Percentiles rank a stretch among this genome's conserved stretches.
Evolutionary conservation across 2,329 filamentous ascomycete species (phyloP).

Genomic region (Claviceps sorghi): DNA sequence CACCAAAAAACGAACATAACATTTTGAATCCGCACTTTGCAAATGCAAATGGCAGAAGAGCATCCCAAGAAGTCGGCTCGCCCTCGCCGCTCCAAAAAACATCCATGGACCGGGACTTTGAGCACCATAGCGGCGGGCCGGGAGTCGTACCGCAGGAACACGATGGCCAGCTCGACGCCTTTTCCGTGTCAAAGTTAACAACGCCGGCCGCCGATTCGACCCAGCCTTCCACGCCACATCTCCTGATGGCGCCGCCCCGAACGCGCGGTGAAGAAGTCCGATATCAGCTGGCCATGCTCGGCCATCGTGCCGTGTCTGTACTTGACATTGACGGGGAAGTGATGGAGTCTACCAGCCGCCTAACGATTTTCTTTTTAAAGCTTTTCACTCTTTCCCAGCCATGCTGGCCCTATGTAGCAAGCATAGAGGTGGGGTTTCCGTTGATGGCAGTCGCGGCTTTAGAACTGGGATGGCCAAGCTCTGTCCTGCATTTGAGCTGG

Average conservation of each 20-base stretch:
- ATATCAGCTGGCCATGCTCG: slow-evolving; percentile 20
- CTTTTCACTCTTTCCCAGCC: slow-evolving; percentile 47
- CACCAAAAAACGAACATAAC: background rate
- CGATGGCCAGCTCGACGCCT: background rate
- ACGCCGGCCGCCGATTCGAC: background rate
- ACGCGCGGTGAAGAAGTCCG: slow-evolving; percentile 19
- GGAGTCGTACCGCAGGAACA: background rate
- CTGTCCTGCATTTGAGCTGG: slow-evolving; percentile 3
- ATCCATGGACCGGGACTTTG: background rate
- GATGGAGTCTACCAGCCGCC: slow-evolving; percentile 27
- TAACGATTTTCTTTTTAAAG: slow-evolving; percentile 55
- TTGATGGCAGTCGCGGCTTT: slow-evolving; percentile 54
- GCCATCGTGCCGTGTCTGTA: slow-evolving; percentile 16
- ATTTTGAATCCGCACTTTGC: slow-evolving; percentile 8
- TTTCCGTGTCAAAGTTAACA: background rate
- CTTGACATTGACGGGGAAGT: slow-evolving; percentile 17
- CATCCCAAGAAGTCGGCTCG: slow-evolving; percentile 9
- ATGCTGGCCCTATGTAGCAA: slow-evolving; percentile 60
- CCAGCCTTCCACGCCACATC: slow-evolving; percentile 7
- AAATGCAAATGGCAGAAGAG: slow-evolving; percentile 13
- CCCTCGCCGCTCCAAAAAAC: slow-evolving; percentile 3
- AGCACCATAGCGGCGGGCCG: background rate
- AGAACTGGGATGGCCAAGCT: slow-evolving; percentile 38
- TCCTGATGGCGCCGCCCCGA: slow-evolving; percentile 36
- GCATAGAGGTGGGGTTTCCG: slow-evolving; percentile 48